Evolutionary conservation across 495 filamentous ascomycete species (phyloP).

Genomic region (Clavariopsis aquatica): DNA sequence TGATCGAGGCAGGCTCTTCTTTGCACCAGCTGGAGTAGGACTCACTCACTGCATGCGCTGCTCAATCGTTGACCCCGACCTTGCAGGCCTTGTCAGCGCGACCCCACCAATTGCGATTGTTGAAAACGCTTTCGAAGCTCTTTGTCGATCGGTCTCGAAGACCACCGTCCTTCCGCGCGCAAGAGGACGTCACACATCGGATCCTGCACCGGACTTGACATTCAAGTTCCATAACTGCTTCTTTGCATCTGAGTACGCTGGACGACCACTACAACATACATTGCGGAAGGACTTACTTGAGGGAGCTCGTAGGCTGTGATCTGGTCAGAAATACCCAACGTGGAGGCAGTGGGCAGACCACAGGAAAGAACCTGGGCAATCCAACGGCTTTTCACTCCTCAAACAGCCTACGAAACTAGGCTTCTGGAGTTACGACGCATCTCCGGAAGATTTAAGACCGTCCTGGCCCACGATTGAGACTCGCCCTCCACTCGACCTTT

Average conservation of each 20-base stretch:
- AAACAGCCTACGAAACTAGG: background rate
- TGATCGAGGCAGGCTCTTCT: background rate
- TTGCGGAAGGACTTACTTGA: constrained; percentile 15
- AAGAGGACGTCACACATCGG: background rate
- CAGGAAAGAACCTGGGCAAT: constrained; percentile 2
- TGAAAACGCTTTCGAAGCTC: no score
- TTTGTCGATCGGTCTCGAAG: no score
- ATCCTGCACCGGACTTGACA: background rate
- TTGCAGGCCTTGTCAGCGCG: background rate
- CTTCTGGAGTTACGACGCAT: constrained; percentile 36
- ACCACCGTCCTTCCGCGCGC: background rate
- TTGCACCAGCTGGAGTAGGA: background rate
- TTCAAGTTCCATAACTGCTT: background rate
- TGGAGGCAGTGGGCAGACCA: constrained; percentile 10
- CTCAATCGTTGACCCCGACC: background rate
- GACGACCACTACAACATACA: background rate
- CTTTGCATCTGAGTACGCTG: constrained; percentile 12
- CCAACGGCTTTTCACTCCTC: constrained; percentile 4
- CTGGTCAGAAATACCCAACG: background rate
- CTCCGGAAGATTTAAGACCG: constrained; percentile 37
- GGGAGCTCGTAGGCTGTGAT: background rate
- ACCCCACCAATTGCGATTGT: background rate
- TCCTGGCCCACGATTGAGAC: constrained; percentile 6
- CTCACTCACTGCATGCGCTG: background rate
- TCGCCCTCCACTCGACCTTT: constrained; percentile 21